Percentiles rank a stretch among this genome's conserved stretches.
phyloP scores from a whole-genome alignment of 345 rosid species.

The rapeseed (Brassica napus) region Da-Ae NC_063451.1:20281001-20281500 shows the following conservation, averaged over 20 bases:
- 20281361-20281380: slow-evolving; percentile 71
- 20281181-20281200: slow-evolving; percentile 68
- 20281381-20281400: slow-evolving; percentile 45
- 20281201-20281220: slow-evolving; percentile 66
- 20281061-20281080: slow-evolving; percentile 25
- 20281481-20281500: slow-evolving; percentile 41
- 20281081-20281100: slow-evolving; percentile 1
- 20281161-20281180: slow-evolving; percentile 59
- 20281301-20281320: slow-evolving; percentile 77
- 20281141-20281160: slow-evolving; percentile 70
- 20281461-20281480: neutral
- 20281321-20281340: slow-evolving; percentile 72
- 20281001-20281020: slow-evolving; percentile 65
- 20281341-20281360: slow-evolving; percentile 72
- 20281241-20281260: slow-evolving; percentile 21
- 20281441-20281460: neutral
- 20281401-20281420: neutral
- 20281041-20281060: slow-evolving; percentile 72
- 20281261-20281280: slow-evolving; percentile 24
- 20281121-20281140: neutral
- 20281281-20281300: slow-evolving; percentile 83
- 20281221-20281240: slow-evolving; percentile 25
- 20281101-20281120: neutral
- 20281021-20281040: slow-evolving; percentile 72
- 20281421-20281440: neutral